These are phyloP conservation scores for Lachnellula cervina DNA, from an alignment of 2,329 filamentous ascomycete genomes.

Conservation along the genomic window DNA sequence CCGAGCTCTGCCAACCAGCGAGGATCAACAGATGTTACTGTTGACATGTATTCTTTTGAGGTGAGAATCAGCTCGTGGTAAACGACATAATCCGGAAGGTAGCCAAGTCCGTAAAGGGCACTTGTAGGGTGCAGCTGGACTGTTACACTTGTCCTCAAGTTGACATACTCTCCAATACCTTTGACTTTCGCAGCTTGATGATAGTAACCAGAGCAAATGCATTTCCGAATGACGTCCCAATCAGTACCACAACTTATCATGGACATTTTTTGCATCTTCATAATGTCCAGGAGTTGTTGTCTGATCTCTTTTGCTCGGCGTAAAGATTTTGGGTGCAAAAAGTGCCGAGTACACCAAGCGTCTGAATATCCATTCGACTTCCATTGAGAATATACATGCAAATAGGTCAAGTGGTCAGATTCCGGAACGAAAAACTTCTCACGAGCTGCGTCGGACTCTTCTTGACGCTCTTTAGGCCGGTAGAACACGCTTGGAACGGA, in stretches of 20 bases:
- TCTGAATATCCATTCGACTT: constrained; percentile 85
- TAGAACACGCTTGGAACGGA: constrained; percentile 97
- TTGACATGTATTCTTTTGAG: constrained; percentile 96
- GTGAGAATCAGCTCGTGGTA: constrained; percentile 98
- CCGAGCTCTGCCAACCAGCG: constrained; percentile 96
- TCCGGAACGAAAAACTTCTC: constrained; percentile 99
- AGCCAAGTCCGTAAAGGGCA: constrained; percentile 86
- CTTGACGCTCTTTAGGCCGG: constrained; percentile 90
- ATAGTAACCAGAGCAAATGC: constrained; percentile 97
- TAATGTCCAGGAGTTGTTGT: constrained; percentile 89
- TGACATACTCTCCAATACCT: constrained; percentile 95
- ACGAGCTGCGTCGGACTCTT: constrained; percentile 89
- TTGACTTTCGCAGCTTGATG: constrained; percentile 95
- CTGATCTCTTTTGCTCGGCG: constrained; percentile 89
- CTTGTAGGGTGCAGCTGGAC: constrained; percentile 93
- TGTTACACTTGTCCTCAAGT: constrained; percentile 87
- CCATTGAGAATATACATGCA: constrained; percentile 97
- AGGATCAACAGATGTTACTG: constrained; percentile 91
- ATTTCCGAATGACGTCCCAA: constrained; percentile 93
- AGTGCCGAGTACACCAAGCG: constrained; percentile 88
- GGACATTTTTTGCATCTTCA: constrained; percentile 87
- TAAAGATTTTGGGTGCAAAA: constrained; percentile 90
- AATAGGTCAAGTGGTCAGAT: constrained; percentile 90
- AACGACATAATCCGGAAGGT: constrained; percentile 92
- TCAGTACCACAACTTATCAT: constrained; percentile 89